These are phyloP conservation scores for Neonectria neomacrospora DNA, from an alignment of 2,329 filamentous ascomycete species.

Conservation along the genomic window DNA sequence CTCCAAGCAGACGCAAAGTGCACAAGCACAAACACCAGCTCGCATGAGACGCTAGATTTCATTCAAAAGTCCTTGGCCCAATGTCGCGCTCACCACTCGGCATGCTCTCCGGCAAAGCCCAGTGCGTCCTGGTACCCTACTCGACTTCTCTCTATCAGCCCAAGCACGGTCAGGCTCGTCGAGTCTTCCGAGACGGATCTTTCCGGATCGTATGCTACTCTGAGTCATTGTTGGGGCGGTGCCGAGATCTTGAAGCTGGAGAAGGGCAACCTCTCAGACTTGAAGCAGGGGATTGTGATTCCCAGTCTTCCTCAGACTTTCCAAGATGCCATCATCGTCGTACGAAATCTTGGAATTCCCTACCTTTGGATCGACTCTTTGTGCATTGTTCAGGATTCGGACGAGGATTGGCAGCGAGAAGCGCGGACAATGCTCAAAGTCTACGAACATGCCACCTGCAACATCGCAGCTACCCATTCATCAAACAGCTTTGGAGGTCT, in stretches of 20 bases:
- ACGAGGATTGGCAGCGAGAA: slow-evolving; percentile 28
- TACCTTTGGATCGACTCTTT: slow-evolving; percentile 32
- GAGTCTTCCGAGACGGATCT: neutral
- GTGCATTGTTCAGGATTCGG: slow-evolving; percentile 30
- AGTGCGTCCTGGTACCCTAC: slow-evolving; percentile 6
- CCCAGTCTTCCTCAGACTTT: slow-evolving; percentile 17
- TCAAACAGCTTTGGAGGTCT: slow-evolving; percentile 14
- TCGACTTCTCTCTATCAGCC: slow-evolving; percentile 6
- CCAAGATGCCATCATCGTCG: slow-evolving; percentile 11
- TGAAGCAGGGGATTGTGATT: neutral
- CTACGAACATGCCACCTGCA: slow-evolving; percentile 20
- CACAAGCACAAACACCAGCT: neutral
- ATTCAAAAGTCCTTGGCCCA: neutral
- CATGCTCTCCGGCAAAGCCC: neutral
- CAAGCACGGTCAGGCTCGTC: neutral
- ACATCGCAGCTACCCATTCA: slow-evolving; percentile 18
- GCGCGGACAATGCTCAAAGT: slow-evolving; percentile 21
- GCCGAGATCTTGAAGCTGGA: slow-evolving; percentile 11
- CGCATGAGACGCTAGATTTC: slow-evolving; percentile 1
- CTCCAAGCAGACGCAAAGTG: neutral
- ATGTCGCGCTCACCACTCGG: slow-evolving; percentile 5
- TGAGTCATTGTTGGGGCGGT: slow-evolving; percentile 22
- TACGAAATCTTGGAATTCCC: neutral
- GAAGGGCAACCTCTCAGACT: neutral
- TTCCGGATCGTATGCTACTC: neutral